Conservation (phyloP, 2,329 filamentous ascomycete species). For the Monosporascus cannonballus region DNA sequence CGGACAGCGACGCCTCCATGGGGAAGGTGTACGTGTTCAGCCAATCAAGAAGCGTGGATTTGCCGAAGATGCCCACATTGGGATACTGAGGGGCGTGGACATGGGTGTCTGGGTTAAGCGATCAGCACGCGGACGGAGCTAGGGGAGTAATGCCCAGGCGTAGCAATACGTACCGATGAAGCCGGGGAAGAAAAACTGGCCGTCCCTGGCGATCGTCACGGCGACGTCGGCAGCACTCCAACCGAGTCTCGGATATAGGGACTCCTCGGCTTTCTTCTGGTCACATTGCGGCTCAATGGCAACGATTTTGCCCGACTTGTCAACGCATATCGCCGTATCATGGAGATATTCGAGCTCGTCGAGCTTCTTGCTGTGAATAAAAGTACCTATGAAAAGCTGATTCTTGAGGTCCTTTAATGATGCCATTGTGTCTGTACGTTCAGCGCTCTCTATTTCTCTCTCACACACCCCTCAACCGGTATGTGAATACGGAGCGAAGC, state of each 20-base stretch:
- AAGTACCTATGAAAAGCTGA: slow-evolving; percentile 48
- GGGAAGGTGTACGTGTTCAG: slow-evolving; percentile 93
- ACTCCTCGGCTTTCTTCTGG: slow-evolving; percentile 25
- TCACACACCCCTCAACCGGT: too few species aligned
- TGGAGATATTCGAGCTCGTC: slow-evolving; percentile 46
- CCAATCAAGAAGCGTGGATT: slow-evolving; percentile 89
- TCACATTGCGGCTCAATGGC: slow-evolving; percentile 35
- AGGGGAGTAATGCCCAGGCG: not conserved
- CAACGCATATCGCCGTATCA: slow-evolving; percentile 45
- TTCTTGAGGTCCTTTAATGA: slow-evolving; percentile 19
- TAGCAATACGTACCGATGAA: slow-evolving; percentile 57
- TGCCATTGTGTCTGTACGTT: too few species aligned
- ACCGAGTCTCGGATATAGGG: slow-evolving; percentile 34
- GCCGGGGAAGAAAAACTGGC: slow-evolving; percentile 77
- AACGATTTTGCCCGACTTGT: slow-evolving; percentile 42
- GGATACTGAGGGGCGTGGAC: slow-evolving; percentile 94
- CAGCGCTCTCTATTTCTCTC: too few species aligned
- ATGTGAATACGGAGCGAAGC: too few species aligned
- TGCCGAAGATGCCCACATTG: slow-evolving; percentile 90
- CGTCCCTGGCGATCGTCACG: slow-evolving; percentile 32
- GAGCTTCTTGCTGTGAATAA: slow-evolving; percentile 45
- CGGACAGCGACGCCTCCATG: slow-evolving; percentile 70
- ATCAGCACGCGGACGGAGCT: slow-evolving; percentile 13
- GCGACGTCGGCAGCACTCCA: slow-evolving; percentile 37
- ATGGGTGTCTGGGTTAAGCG: slow-evolving; percentile 67